Conservation (phyloP, 2,329 filamentous ascomycete species). For the Monilinia fructigena region DNA sequence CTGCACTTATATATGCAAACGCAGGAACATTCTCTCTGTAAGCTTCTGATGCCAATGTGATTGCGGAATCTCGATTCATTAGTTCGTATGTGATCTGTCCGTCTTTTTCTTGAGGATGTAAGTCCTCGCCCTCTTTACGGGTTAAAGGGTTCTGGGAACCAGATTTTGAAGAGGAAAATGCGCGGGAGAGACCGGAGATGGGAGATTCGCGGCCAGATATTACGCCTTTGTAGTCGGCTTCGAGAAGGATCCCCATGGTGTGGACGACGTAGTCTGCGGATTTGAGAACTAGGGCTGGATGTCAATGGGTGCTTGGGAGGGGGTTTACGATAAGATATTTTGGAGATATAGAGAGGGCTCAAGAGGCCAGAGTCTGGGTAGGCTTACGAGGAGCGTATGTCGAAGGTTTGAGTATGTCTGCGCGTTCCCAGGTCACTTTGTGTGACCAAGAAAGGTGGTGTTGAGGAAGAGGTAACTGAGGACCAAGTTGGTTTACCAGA, state of each 20-base stretch:
- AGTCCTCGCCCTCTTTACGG: constrained; percentile 55
- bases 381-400: constrained; percentile 63
- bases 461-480: constrained; percentile 63
- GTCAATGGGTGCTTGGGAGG: neutral
- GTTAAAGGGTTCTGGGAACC: constrained; percentile 70
- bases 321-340: neutral
- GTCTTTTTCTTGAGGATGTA: constrained; percentile 64
- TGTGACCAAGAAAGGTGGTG: constrained; percentile 76
- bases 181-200: constrained; percentile 72
- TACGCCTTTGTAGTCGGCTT: constrained; percentile 96
- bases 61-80: constrained; percentile 91
- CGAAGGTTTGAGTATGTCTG: constrained; percentile 68
- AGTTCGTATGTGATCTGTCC: constrained; percentile 90
- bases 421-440: constrained; percentile 82
- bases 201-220: constrained; percentile 80
- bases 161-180: constrained; percentile 67
- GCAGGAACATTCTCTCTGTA: constrained; percentile 60
- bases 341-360: constrained; percentile 51
- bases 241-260: constrained; percentile 91
- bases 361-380: constrained; percentile 80
- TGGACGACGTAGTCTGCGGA: constrained; percentile 85
- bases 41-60: constrained; percentile 78
- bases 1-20: constrained; percentile 88
- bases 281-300: constrained; percentile 54
- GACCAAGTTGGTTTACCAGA: constrained; percentile 89